Evolutionary conservation across 2,329 filamentous ascomycete species (phyloP), one percentile per base, ranked within the genome.

Genomic region (Leptographium lundbergii): DNA sequence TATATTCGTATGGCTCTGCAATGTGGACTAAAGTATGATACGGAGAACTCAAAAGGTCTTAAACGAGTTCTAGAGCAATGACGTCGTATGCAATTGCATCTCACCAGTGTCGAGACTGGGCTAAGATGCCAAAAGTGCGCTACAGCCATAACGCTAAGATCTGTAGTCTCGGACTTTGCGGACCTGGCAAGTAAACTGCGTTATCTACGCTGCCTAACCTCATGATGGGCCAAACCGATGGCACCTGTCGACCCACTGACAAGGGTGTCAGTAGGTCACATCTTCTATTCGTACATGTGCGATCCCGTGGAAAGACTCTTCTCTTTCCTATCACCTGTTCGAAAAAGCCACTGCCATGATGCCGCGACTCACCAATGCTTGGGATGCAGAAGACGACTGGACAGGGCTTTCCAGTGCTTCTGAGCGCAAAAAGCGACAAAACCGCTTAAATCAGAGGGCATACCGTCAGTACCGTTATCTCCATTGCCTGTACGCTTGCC

Each of bases 391-490:
- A 19, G 60, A 62, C 32, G 58, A 60, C 27, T 62, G 60, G 58
- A 25, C 22, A 9, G 58, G 53, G 10, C 6, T 56, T n/a, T 27
- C 24, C 9, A 53, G 58, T 32, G 19, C 55, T 14, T 51, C 51
- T 19, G 60, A 62, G 56, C 32, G 60, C 24, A 62, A 54, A 32
- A 58, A 45, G 55, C 50, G 55, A 17, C 60, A 62, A 57, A 62
- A 62, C 32, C 42, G 60, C 17, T 47, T 60, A 29, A 54, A 60
- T 36, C 60, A 62, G 32, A 24, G 60, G 14, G 58, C 60, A 0
- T 57, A 57, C 47, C 58, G 60, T 62, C 6, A 48, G 60, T 60
- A 13, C 14, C 34, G 19, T 54, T 7, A 9, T 32, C 11, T n/a
- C 6, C 42, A 9, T 7, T 10, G 42, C 42, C 4, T 19, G 7